These are phyloP conservation scores for Pterulicium gracile DNA, from an alignment of 1,284 basidiomycete species.

Conservation along the genomic window DNA sequence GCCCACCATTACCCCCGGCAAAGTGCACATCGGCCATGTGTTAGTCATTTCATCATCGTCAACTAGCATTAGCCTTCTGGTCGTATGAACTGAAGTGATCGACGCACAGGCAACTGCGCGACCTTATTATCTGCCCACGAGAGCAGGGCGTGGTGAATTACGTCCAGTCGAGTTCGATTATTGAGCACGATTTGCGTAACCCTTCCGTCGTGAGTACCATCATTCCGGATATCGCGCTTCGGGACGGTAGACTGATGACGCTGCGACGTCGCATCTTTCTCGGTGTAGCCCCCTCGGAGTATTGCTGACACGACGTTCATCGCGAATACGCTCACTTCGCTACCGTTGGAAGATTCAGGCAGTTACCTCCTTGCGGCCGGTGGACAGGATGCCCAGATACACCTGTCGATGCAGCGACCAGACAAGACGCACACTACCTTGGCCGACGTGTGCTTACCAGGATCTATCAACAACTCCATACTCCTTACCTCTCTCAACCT, in stretches of 20 bases:
- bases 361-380: slow-evolving; percentile 70
- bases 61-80: background rate
- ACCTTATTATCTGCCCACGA: slow-evolving; percentile 64
- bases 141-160: slow-evolving; percentile 62
- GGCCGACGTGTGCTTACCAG: slow-evolving; percentile 40
- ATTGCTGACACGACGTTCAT: slow-evolving; percentile 48
- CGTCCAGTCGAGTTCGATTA: slow-evolving; percentile 41
- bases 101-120: slow-evolving; percentile 53
- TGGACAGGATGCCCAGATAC: slow-evolving; percentile 73
- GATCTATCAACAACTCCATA: slow-evolving; percentile 80
- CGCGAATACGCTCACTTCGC: slow-evolving; percentile 60
- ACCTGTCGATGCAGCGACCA: slow-evolving; percentile 39
- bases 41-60: slow-evolving; percentile 25
- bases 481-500: slow-evolving; percentile 54
- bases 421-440: slow-evolving; percentile 20
- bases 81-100: slow-evolving; percentile 2
- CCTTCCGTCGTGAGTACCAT: slow-evolving; percentile 37
- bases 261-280: background rate
- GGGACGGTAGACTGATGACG: background rate
- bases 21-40: slow-evolving; percentile 61
- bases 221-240: slow-evolving; percentile 9
- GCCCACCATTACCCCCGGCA: slow-evolving; percentile 36
- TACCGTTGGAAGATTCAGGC: slow-evolving; percentile 40
- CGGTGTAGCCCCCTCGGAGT: slow-evolving; percentile 32
- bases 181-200: slow-evolving; percentile 52